Evolutionary conservation across 139 green algal genomes (phyloP).

Genomic region (Tetradesmus obliquus): DNA sequence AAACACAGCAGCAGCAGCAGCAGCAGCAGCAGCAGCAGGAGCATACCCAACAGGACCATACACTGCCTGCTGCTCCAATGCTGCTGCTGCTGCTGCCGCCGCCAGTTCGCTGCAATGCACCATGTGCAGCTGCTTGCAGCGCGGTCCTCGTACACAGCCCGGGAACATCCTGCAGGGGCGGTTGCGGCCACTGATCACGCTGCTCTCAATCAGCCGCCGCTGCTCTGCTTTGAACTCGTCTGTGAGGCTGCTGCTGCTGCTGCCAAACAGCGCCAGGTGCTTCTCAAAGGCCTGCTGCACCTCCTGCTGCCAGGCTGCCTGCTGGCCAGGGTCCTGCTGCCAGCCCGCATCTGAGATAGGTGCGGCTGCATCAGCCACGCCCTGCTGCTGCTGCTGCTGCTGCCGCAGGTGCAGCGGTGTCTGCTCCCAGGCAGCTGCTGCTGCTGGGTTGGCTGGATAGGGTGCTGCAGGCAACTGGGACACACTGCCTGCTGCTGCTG

Average conservation of each 20-base stretch:
- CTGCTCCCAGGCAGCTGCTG: background rate
- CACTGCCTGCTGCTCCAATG: background rate
- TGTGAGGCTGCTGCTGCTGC: background rate
- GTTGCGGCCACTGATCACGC: background rate
- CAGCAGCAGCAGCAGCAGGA: background rate
- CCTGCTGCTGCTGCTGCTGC: constrained; percentile 11
- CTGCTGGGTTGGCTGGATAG: background rate
- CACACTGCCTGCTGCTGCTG: no score
- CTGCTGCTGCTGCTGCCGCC: background rate
- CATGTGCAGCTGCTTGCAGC: constrained; percentile 6
- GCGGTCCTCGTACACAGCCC: background rate
- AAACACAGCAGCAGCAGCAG: background rate
- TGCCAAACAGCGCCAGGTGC: background rate
- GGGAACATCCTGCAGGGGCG: background rate
- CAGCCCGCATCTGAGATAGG: background rate
- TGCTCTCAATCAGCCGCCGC: background rate
- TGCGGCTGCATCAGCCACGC: background rate
- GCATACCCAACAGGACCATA: background rate
- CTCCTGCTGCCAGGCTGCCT: background rate
- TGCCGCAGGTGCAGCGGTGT: background rate
- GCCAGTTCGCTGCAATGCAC: background rate
- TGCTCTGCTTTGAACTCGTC: background rate
- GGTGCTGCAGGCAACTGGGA: no score
- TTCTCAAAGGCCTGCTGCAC: background rate
- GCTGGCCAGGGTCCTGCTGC: background rate